Base-by-base conservation (phyloP, 345 rosid species). In the Nephelium lappaceum region DNA sequence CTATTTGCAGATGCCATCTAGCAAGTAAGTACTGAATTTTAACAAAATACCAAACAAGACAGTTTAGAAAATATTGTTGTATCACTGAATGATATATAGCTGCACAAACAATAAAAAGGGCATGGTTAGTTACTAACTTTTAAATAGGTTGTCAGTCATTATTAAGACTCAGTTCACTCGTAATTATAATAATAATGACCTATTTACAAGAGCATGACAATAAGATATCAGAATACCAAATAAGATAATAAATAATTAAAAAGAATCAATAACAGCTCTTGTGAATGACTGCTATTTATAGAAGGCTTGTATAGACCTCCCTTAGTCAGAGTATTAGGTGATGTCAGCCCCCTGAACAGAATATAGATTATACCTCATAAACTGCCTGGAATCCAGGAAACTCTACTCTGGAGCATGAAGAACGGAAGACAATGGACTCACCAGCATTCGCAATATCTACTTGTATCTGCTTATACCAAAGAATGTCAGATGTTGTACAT, bases 371-470 rank as follows among this genome's bases (percentile, higher is more conserved):
- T 89, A 94, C 99, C 97, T 91, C 85, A 74, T 91, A 94, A 84
- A 81, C 94, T 79, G 98, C 93, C 83, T 85, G 94, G 85, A 88
- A 96, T 42, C 98, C 99, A 82, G 45, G 93, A 88, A 94, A 94
- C 21, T 71, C 90, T 51, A 92, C 81, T 83, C 83, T 88, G 51
- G 94, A 88, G 87, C 92, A 87, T 67, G 97, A 78, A 69, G 98
- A 88, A 72, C 95, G 90, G 79, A 94, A 87, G 82, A 84, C 57
- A 79, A 94, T 84, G 76, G 94, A 88, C 72, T 83, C 82, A 66
- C 83, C 79, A 70, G 89, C 84, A 87, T 85, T 88, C 69, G 90
- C 91, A 55, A 88, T 77, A 61, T 91, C 97, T 82, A 96, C 81
- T 88, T 91, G 97, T 68, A 91, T 86, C 99, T 96, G 86, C 25